Evolutionary conservation across 1,284 basidiomycete genomes (phyloP).

Genomic region (Marasmius oreades): DNA sequence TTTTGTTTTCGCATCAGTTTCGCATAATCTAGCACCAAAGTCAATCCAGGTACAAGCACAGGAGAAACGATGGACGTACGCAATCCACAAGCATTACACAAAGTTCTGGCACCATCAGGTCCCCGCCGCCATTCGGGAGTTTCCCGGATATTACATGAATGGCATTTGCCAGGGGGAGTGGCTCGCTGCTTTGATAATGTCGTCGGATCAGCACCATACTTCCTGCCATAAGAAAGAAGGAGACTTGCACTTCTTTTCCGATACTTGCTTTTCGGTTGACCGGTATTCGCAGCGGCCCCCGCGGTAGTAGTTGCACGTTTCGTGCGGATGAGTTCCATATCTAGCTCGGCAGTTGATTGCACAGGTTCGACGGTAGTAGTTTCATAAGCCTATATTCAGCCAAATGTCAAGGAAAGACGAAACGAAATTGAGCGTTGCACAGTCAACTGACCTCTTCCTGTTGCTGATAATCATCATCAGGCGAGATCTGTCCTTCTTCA

Average conservation of each 20-base stretch:
- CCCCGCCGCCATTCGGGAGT: constrained; percentile 83
- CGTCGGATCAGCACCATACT: constrained; percentile 21
- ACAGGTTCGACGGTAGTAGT: not conserved
- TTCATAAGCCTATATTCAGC: not conserved
- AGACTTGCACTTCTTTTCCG: constrained; percentile 73
- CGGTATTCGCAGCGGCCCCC: constrained; percentile 37
- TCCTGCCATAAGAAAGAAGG: constrained; percentile 13
- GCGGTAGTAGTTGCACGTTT: constrained; percentile 67
- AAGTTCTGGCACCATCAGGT: constrained; percentile 73
- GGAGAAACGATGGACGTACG: constrained; percentile 46
- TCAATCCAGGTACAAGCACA: constrained; percentile 11
- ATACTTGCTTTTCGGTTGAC: constrained; percentile 71
- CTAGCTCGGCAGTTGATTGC: constrained; percentile 63
- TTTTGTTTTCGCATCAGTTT: constrained; percentile 74
- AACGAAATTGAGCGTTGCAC: not conserved
- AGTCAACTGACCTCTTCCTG: not conserved
- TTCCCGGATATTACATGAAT: constrained; percentile 79
- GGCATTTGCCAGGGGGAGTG: constrained; percentile 77
- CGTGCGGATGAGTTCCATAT: constrained; percentile 76
- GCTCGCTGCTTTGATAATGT: constrained; percentile 55
- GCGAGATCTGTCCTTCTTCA: constrained; percentile 29
- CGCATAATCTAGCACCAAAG: constrained; percentile 56
- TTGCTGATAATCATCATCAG: constrained; percentile 12
- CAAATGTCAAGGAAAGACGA: not conserved
- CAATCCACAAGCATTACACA: constrained; percentile 80